Base-by-base conservation (phyloP, 2,329 filamentous ascomycete species). In the Paraphoma sp. region DNA sequence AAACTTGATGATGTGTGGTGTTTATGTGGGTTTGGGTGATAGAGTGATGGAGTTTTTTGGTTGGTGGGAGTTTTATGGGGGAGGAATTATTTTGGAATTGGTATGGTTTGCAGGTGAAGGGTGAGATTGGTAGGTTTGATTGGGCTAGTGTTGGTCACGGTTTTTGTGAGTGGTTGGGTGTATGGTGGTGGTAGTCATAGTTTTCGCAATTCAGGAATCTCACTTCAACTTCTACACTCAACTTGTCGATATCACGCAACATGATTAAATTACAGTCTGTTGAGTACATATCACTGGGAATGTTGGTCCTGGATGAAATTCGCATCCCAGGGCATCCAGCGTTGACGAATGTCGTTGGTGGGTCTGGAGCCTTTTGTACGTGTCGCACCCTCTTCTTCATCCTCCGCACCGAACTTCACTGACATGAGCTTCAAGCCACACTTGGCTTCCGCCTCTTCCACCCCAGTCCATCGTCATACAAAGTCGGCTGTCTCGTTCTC, bases 281-380 rank as follows among this genome's bases (percentile, higher is more conserved):
- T 18, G 45, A 48, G 16, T 18, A 17, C 16, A 56, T 66, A 2
- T 70, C 67, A 4, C 53, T 70, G 1, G 65, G 67, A 6, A 66
- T 68, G 67, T 50, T 68, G 6, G 59, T 66, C 18, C 51, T 70
- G 6, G 60, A 70, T 48, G 60, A 68, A 17, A 68, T 68, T 29
- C 57, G 56, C 16, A 54, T 69, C 46, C 58, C 59, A 12, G 29
- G 45, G 30, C 49, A 53, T 11, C 30, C 52, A n/a, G 55, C 63
- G 1, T 38, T 70, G 9, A 44, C 43, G 9, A 53, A 68, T 48
- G 59, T 70, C 14, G 51, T 62, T 29, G 65, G 67, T 29, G 65
- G 64, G 18, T 67, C 65, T 5, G 62, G 45, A 6, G 18, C 14
- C 38, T 40, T 17, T 38, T n/a, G 45, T 48, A 48, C 31, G 6